Percentiles rank a stretch among this genome's conserved stretches.
Evolutionary conservation across 805 yeast species (phyloP).

Genomic region (Peterozyma xylosa): DNA sequence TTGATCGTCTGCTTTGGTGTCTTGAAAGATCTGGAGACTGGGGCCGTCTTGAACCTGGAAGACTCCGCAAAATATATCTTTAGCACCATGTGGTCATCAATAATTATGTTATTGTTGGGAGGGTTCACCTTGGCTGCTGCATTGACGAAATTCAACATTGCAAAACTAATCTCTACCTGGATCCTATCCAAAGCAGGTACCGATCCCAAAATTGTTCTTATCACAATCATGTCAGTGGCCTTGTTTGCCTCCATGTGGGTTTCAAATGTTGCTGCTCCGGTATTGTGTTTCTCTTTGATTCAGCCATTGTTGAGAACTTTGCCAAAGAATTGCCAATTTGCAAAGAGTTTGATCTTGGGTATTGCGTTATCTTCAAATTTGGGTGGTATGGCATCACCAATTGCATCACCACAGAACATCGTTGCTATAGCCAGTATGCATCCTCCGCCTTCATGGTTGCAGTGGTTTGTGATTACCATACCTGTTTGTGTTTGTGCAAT

Average conservation of each 20-base stretch:
- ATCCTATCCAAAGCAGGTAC: constrained; percentile 81
- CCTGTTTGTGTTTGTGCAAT: constrained; percentile 69
- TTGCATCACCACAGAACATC: constrained; percentile 94
- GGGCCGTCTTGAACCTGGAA: constrained; percentile 47
- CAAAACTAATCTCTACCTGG: constrained; percentile 76
- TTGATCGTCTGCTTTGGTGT: constrained; percentile 69
- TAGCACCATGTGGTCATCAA: constrained; percentile 91
- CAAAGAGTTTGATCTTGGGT: constrained; percentile 80
- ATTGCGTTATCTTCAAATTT: constrained; percentile 89
- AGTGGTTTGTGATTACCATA: constrained; percentile 85
- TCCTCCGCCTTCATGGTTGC: constrained; percentile 80
- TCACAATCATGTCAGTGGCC: constrained; percentile 82
- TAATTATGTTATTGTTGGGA: constrained; percentile 81
- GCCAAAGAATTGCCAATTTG: constrained; percentile 71
- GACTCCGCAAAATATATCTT: constrained; percentile 76
- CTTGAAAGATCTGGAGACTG: constrained; percentile 45
- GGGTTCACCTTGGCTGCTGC: constrained; percentile 97
- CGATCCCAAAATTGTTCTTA: constrained; percentile 66
- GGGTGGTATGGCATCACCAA: constrained; percentile 97
- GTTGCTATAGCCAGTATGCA: constrained; percentile 84
- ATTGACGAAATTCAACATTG: constrained; percentile 82
- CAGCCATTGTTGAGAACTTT: constrained; percentile 84
- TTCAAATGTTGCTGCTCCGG: constrained; percentile 96
- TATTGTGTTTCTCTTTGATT: constrained; percentile 80
- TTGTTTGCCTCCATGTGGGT: constrained; percentile 91